These are phyloP conservation scores for Podospora anserina DNA, from an alignment of 495 filamentous ascomycete genomes.

Conservation along the genomic window DNA sequence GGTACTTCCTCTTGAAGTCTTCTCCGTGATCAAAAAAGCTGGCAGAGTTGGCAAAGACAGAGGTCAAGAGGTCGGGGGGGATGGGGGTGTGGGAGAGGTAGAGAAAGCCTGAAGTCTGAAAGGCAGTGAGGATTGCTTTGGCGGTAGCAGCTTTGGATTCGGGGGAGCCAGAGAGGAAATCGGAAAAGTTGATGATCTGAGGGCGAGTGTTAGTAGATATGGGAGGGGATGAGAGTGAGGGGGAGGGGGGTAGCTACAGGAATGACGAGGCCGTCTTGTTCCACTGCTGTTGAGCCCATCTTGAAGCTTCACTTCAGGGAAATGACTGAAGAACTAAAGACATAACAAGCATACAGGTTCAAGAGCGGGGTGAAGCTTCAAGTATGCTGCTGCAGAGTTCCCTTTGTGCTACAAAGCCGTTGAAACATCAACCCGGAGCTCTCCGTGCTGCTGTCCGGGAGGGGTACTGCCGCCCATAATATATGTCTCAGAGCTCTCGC, in stretches of 20 bases:
- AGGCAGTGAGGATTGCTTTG: constrained; percentile 68
- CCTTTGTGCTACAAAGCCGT: not conserved
- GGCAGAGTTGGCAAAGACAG: constrained; percentile 68
- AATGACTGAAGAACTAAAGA: not conserved
- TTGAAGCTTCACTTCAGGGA: not conserved
- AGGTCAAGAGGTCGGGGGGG: constrained; percentile 47
- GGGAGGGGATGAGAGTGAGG: constrained; percentile 16
- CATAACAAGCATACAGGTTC: not conserved
- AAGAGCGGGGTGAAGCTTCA: not conserved
- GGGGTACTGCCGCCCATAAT: not conserved
- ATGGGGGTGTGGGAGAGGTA: constrained; percentile 82
- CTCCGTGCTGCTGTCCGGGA: not conserved
- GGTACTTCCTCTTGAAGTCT: constrained; percentile 64
- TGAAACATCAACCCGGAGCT: not conserved
- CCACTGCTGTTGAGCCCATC: constrained; percentile 57
- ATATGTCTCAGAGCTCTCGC: not conserved
- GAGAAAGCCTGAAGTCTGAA: constrained; percentile 84
- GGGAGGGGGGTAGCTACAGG: constrained; percentile 46
- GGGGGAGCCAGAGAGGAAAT: constrained; percentile 64
- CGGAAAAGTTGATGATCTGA: constrained; percentile 85
- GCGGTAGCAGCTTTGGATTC: constrained; percentile 64
- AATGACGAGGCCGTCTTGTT: constrained; percentile 64
- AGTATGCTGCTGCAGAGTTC: not conserved
- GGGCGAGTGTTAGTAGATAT: not conserved
- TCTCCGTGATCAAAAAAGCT: constrained; percentile 71